Conservation (phyloP, 2,329 filamentous ascomycete genomes). For the Fonsecaea pugnacius region DNA sequence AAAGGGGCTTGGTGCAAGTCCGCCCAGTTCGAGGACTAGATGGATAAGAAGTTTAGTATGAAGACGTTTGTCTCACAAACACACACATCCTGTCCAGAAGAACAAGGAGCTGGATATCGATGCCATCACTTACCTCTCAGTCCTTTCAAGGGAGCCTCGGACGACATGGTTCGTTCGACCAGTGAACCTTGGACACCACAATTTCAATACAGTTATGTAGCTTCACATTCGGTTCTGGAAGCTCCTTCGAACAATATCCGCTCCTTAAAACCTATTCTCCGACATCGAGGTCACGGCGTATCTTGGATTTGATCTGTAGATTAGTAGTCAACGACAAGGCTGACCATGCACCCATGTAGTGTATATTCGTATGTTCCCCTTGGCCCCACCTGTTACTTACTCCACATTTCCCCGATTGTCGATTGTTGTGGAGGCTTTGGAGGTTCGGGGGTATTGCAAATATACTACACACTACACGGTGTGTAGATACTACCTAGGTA, state of each 20-base stretch:
- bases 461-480: not conserved
- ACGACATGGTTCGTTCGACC: not conserved
- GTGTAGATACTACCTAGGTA: no score
- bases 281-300: no score
- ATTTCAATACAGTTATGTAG: no score
- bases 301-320: no score
- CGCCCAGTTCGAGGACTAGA: constrained; percentile 75
- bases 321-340: not conserved
- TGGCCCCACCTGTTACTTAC: constrained; percentile 7
- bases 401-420: constrained; percentile 23
- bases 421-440: constrained; percentile 9
- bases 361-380: not conserved
- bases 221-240: no score
- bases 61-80: not conserved
- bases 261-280: not conserved
- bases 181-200: no score
- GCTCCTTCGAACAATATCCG: not conserved
- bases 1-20: constrained; percentile 56
- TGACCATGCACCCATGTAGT: not conserved
- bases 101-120: constrained; percentile 39
- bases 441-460: not conserved
- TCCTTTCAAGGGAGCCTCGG: constrained; percentile 52
- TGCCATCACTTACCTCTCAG: constrained; percentile 40
- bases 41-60: constrained; percentile 43
- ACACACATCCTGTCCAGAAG: no score